Evolutionary conservation across 176 grass and related monocot species (phyloP), one percentile per base, ranked within the genome.

Genomic region (Lolium perenne): DNA sequence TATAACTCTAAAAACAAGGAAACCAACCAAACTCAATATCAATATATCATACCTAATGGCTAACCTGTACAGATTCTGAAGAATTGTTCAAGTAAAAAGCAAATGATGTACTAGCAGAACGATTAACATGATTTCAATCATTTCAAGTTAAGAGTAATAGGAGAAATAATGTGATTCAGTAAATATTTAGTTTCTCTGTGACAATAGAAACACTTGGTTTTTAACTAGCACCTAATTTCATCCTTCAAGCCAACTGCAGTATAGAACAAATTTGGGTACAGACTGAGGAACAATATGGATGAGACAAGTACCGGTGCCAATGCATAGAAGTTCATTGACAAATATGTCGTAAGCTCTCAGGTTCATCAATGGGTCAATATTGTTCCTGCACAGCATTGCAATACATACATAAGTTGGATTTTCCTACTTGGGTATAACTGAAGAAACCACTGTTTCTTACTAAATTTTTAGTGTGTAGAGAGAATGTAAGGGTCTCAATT

Each of bases 331-430:
- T 91, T 98, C 97, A 89, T 95, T 94, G 59, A 95, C 82, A 88
- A 98, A 98, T 66, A 98, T 40, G 74, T 95, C 92, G 80, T 25
- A 58, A 76, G 92, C 92, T 89, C 75, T 98, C 97, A 71, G 97
- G 97, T 64, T 98, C 85, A 64, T 98, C 97, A 98, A 98, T 62
- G 93, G 93, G 65, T 95, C 93, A 77, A 86, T 32, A 72, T 89
- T 87, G 43, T 81, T 83, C 90, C 91, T 98, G 82, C 78, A 90
- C 26, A 82, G 82, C 13, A 86, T 38, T 80, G 60, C 48, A 85
- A 58, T 58, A 55, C 58, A 83, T 69, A 79, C 15, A 41, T 83
- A n/a, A 87, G 59, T 53, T 51, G 7, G 20, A 51, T 41, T 62
- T 78, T 74, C 12, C 10, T 48, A 51, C 57, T 74, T 32, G 10